phyloP scores from a whole-genome alignment of 106 monocot species.

The Phalaenopsis equestris region DNA sequence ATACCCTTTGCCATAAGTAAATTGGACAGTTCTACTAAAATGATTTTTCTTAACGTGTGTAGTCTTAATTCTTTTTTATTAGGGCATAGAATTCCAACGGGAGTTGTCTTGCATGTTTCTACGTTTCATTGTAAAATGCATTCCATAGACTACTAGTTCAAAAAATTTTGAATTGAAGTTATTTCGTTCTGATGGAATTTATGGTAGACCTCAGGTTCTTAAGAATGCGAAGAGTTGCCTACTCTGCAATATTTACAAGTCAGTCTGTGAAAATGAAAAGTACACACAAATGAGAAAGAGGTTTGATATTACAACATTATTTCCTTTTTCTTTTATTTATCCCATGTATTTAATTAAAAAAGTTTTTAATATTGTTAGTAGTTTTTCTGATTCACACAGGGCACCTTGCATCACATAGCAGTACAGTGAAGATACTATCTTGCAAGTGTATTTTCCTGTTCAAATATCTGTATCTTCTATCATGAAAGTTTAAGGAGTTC shows the following conservation, averaged over 20 bases:
- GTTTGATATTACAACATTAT: slow-evolving; percentile 27
- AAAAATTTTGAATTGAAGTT: background rate
- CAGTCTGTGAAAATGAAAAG: slow-evolving; percentile 84
- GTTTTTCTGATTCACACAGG: background rate
- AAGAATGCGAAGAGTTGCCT: slow-evolving; percentile 87
- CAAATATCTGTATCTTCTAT: too few species aligned
- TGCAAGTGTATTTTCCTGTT: too few species aligned
- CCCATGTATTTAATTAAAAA: background rate
- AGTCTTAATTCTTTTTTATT: background rate
- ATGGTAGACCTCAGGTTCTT: slow-evolving; percentile 49
- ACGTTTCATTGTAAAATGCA: background rate
- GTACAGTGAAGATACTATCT: too few species aligned
- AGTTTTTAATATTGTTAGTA: background rate
- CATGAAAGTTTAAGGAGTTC: too few species aligned
- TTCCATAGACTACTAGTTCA: background rate
- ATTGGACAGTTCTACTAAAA: background rate
- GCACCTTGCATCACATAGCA: background rate
- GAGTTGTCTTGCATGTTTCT: background rate
- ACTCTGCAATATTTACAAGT: slow-evolving; percentile 76
- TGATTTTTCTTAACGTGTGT: background rate
- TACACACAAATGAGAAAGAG: slow-evolving; percentile 75
- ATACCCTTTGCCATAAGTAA: slow-evolving; percentile 1
- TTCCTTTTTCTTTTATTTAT: background rate
- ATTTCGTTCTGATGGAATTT: background rate
- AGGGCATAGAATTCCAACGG: background rate